Evolutionary conservation across 495 filamentous ascomycete species (phyloP).

Genomic region (Penicillium cataractarum): DNA sequence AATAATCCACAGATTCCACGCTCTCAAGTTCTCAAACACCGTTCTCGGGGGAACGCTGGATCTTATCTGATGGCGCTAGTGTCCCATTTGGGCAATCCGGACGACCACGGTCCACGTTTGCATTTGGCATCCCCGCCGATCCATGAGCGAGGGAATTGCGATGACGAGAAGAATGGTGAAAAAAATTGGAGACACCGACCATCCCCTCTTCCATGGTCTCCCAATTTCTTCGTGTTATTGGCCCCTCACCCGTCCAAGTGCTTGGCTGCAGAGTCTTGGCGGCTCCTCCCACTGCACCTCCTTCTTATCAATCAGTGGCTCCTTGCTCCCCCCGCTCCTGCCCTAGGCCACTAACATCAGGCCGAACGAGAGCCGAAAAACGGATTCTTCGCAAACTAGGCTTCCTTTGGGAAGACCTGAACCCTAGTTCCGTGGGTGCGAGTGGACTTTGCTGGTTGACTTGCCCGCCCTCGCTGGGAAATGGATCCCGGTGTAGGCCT

Average conservation of each 20-base stretch:
- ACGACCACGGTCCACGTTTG: constrained; percentile 18
- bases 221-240: constrained; percentile 10
- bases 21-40: constrained; percentile 16
- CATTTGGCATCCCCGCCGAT: neutral
- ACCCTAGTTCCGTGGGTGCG: constrained; percentile 1
- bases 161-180: neutral
- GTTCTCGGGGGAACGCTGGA: constrained; percentile 22
- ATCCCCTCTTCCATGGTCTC: constrained; percentile 1
- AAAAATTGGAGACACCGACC: constrained; percentile 8
- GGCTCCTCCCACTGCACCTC: constrained; percentile 12
- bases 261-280: constrained; percentile 14
- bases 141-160: constrained; percentile 20
- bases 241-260: constrained; percentile 2
- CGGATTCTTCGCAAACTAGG: constrained; percentile 16
- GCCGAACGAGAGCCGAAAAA: constrained; percentile 27
- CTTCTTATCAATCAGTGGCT: constrained; percentile 38
- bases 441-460: neutral
- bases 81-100: constrained; percentile 17
- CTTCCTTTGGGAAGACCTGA: neutral
- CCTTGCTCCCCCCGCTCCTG: constrained; percentile 4
- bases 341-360: neutral
- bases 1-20: constrained; percentile 1
- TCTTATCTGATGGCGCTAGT: constrained; percentile 40
- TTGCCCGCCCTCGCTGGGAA: neutral
- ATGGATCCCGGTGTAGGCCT: neutral